Conservation (phyloP, 306 rosid species). For the Gleditsia sinensis region DNA sequence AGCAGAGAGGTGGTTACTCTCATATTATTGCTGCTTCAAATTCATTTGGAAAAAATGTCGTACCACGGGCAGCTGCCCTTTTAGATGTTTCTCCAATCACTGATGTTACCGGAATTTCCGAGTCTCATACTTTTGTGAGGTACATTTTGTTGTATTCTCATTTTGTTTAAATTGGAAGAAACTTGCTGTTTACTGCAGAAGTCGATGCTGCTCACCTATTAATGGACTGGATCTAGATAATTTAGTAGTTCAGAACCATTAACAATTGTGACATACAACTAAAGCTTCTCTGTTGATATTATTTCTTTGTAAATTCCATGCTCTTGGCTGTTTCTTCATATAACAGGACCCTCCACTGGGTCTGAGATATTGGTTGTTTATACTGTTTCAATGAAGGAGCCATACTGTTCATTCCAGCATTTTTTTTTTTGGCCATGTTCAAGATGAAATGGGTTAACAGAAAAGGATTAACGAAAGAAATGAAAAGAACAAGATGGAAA, state of each 20-base stretch:
- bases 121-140: slow-evolving; percentile 73
- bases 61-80: slow-evolving; percentile 84
- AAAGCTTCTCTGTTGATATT: no score
- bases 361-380: slow-evolving; percentile 11
- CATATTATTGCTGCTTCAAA: slow-evolving; percentile 75
- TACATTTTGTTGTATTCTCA: slow-evolving; percentile 28
- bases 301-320: slow-evolving; percentile 15
- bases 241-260: no score
- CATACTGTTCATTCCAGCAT: neutral
- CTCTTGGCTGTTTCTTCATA: slow-evolving; percentile 15
- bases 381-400: neutral
- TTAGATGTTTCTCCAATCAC: slow-evolving; percentile 87
- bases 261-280: no score
- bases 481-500: no score
- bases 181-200: neutral
- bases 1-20: slow-evolving; percentile 72
- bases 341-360: slow-evolving; percentile 2
- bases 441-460: no score
- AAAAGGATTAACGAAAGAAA: no score
- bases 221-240: neutral
- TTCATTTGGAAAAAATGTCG: slow-evolving; percentile 85
- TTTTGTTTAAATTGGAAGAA: neutral
- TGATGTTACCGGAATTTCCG: slow-evolving; percentile 68
- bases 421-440: neutral
- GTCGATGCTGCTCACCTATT: neutral